These are phyloP conservation scores for Colletotrichum sp. DNA, from an alignment of 2,329 filamentous ascomycete species.

Conservation along the genomic window DNA sequence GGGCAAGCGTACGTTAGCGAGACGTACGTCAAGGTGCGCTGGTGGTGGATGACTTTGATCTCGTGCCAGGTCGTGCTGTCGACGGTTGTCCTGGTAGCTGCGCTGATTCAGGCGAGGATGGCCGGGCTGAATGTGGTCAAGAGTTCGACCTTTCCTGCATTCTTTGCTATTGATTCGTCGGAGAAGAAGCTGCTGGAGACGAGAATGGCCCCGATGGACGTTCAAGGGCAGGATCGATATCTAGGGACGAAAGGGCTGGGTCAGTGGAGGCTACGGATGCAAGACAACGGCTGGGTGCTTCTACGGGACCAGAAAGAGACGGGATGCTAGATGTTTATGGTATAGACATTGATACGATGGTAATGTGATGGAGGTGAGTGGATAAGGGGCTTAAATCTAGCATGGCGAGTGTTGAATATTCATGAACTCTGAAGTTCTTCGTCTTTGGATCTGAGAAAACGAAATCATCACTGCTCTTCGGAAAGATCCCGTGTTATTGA, in stretches of 20 bases:
- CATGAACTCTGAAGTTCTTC: neutral
- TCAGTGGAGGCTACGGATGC: neutral
- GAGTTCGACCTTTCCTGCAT: neutral
- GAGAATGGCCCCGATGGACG: neutral
- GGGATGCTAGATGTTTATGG: neutral
- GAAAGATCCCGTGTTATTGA: neutral
- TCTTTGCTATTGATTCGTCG: neutral
- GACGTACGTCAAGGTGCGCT: neutral
- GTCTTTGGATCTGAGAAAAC: neutral
- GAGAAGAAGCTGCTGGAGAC: neutral
- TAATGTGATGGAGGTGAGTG: neutral
- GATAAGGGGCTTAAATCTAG: neutral
- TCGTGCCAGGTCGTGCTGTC: neutral
- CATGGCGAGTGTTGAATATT: neutral
- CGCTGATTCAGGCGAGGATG: neutral
- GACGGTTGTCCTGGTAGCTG: neutral
- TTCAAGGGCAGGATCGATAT: neutral
- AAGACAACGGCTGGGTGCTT: neutral
- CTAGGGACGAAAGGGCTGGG: neutral
- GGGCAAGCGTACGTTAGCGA: neutral
- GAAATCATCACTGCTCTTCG: neutral
- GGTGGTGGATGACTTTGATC: neutral
- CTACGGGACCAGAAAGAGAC: accelerated
- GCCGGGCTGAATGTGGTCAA: neutral
- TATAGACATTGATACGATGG: too few relatives aligned